Base-by-base conservation (phyloP, 352 stramenopile species). In the Phytophthora ramorum region DNA sequence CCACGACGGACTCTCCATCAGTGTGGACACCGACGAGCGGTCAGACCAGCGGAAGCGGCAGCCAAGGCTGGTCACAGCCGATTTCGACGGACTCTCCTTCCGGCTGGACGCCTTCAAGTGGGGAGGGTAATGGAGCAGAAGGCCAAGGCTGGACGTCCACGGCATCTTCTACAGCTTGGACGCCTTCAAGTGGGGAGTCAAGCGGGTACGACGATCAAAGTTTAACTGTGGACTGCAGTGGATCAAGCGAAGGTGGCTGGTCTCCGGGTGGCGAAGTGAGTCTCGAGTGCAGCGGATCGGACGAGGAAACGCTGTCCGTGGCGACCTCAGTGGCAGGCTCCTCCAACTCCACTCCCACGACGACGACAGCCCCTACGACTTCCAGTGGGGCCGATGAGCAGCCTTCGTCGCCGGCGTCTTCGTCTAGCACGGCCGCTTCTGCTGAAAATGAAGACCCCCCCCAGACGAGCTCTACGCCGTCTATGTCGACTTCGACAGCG, bases 211-310 rank as follows among this genome's bases (percentile, higher is more conserved):
- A 52, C 7, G 62, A 70, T n/a, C 40, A 32, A 16, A 52, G 14
- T 32, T 24, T 58, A 16, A 28, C 26, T 2, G 35, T 65, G 8
- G 58, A 66, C 17, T 61, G 59, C 43, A 67, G 59, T 20, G 49
- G 49, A 10, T 66, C 58, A 12, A 46, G 20, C 6, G 58, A 59
- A 19, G n/a, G 43, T 43, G 41, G 19, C 16, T n/a, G 9, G 12
- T 16, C 22, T 7, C 19, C 19, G 17, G n/a, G n/a, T n/a, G n/a
- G 30, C 10, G 45, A 41, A 17, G 37, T 63, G 17, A 60, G 58
- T 56, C 49, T 72, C 7, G 64, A 72, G 19, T 72, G 64, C 38
- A 72, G 64, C 19, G 64, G 58, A 17, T 72, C 64, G 4, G 52
- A 62, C 9, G 63, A 71, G 28, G 19, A 5, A 37, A 45, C 13